phyloP scores from a whole-genome alignment of 1,284 basidiomycete species.

The Meripilus lineatus region DNA sequence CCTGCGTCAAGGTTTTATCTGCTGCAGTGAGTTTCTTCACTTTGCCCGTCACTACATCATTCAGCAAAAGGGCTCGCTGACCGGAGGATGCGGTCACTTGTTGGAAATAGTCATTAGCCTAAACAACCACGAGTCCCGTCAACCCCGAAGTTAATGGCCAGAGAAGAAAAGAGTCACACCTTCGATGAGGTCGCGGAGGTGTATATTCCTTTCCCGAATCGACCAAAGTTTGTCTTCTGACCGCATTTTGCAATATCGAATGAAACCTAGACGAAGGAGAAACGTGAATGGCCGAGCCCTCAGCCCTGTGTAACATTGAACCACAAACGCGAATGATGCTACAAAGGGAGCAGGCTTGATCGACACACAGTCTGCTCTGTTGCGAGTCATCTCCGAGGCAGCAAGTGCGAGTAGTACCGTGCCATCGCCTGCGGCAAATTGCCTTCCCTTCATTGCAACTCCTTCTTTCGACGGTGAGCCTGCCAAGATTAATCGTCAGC shows the following conservation, averaged over 20 bases:
- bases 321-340: slow-evolving; percentile 13
- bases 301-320: too few relatives aligned
- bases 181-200: slow-evolving; percentile 20
- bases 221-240: slow-evolving; percentile 13
- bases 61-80: slow-evolving; percentile 4
- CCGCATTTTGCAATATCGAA: slow-evolving; percentile 13
- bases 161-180: slow-evolving; percentile 10
- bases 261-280: slow-evolving; percentile 10
- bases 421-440: slow-evolving; percentile 7
- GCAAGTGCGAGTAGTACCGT: slow-evolving; percentile 10
- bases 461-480: slow-evolving; percentile 3
- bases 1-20: slow-evolving; percentile 16
- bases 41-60: slow-evolving; percentile 7
- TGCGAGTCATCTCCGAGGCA: slow-evolving; percentile 5
- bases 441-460: too few relatives aligned
- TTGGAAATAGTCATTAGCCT: slow-evolving; percentile 1
- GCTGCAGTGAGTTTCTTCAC: slow-evolving; percentile 12
- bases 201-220: slow-evolving; percentile 19
- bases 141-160: too few relatives aligned
- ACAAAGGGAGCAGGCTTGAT: slow-evolving; percentile 13
- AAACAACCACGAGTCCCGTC: too few relatives aligned
- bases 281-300: not conserved
- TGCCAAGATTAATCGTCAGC: not conserved
- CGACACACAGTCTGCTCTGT: not conserved
- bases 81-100: not conserved